Evolutionary conservation across 257 asterid species (phyloP).

Genomic region (Misopates orontium): DNA sequence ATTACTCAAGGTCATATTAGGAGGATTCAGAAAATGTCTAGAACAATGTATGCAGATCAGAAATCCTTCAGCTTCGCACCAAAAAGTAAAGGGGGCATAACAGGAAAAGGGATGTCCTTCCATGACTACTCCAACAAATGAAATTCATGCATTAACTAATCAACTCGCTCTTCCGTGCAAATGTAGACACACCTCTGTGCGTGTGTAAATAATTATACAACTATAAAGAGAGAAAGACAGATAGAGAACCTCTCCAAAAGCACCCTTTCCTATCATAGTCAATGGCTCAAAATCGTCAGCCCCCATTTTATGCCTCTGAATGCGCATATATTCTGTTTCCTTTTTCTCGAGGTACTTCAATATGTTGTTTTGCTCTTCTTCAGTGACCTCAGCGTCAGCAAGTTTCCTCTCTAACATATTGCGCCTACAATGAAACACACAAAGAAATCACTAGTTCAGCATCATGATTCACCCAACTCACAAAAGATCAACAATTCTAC

Average conservation of each 20-base stretch:
- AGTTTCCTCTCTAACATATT: constrained; percentile 81
- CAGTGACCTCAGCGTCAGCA: constrained; percentile 90
- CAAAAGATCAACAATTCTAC: constrained; percentile 1
- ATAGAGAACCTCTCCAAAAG: constrained; percentile 84
- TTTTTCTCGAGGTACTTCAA: constrained; percentile 81
- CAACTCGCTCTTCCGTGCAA: background rate
- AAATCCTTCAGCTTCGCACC: background rate
- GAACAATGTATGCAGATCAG: background rate
- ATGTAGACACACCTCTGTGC: background rate
- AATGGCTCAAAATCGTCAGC: constrained; percentile 94
- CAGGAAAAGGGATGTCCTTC: background rate
- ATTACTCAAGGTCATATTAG: background rate
- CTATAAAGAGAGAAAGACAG: constrained; percentile 23
- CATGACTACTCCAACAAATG: background rate
- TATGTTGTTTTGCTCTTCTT: constrained; percentile 86
- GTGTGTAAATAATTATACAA: background rate
- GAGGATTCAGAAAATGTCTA: background rate
- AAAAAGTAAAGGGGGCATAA: background rate
- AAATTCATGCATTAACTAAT: background rate
- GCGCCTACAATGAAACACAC: constrained; percentile 55
- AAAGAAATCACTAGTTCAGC: background rate
- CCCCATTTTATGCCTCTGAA: constrained; percentile 98
- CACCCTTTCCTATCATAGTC: constrained; percentile 97
- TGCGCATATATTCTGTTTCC: constrained; percentile 95
- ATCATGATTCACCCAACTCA: constrained; percentile 13